Evolutionary conservation across 2,329 filamentous ascomycete species (phyloP).

Genomic region (Tolypocladium nubicola): DNA sequence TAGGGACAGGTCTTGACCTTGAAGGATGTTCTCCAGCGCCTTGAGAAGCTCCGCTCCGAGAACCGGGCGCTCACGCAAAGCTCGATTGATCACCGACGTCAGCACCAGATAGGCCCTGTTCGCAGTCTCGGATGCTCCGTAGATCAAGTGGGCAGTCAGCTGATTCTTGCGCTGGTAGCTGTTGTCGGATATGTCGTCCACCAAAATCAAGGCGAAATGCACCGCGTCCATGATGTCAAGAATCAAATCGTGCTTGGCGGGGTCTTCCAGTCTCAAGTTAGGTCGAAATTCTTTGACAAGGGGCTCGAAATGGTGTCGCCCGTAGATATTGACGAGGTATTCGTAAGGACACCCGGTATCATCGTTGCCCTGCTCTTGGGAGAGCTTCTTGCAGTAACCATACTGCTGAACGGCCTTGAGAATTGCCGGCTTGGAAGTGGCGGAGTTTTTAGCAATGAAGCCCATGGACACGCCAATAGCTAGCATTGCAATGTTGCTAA

Average conservation of each 20-base stretch:
- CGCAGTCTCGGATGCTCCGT: conserved; percentile 7
- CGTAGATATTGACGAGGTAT: conserved; percentile 6
- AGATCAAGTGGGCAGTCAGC: conserved; percentile 7
- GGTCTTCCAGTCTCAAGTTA: background rate
- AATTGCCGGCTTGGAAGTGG: background rate
- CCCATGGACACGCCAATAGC: conserved; percentile 1
- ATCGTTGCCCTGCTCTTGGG: background rate
- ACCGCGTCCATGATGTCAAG: conserved; percentile 9
- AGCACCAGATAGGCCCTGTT: conserved; percentile 8
- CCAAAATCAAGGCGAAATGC: conserved; percentile 7
- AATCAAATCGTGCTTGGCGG: conserved; percentile 3
- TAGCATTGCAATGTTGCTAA: background rate
- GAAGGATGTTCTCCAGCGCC: conserved; percentile 6
- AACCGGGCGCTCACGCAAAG: conserved; percentile 4
- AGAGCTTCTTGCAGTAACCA: conserved; percentile 1
- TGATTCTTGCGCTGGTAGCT: conserved; percentile 7
- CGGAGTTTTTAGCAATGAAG: background rate
- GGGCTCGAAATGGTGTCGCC: conserved; percentile 5
- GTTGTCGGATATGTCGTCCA: conserved; percentile 8
- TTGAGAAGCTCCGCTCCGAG: conserved; percentile 6
- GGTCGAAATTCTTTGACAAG: conserved; percentile 5
- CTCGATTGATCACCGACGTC: conserved; percentile 6
- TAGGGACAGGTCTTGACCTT: conserved; percentile 8
- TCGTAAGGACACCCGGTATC: conserved; percentile 5
- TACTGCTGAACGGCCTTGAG: background rate